Evolutionary conservation across 345 rosid genomes (phyloP).

Genomic region (Populus tremula): DNA sequence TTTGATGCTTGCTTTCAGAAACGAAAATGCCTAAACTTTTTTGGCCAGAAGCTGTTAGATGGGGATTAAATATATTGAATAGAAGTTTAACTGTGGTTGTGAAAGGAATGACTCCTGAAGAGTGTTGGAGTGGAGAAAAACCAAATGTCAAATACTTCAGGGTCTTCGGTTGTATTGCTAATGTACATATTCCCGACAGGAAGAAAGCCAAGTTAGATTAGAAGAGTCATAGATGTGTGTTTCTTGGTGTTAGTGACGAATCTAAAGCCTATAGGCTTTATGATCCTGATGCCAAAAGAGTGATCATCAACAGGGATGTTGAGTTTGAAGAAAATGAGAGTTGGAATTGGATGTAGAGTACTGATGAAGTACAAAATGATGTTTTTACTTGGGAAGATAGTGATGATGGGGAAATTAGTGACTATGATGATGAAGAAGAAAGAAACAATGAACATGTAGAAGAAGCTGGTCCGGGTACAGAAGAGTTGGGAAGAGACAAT

Average conservation of each 20-base stretch:
- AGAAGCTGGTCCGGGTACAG: rapidly evolving
- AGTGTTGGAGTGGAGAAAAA: neutral
- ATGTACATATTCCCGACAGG: neutral
- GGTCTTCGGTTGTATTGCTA: neutral
- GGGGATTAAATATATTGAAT: neutral
- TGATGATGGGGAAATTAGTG: neutral
- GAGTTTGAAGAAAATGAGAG: neutral
- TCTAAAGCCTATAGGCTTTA: neutral
- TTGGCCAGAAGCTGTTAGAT: neutral
- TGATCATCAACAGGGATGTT: neutral
- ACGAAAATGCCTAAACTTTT: neutral
- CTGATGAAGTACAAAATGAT: neutral
- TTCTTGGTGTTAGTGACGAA: neutral
- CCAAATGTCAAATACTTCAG: neutral
- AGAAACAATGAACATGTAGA: too few species aligned
- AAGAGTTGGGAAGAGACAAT: too few species aligned
- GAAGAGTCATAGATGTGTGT: neutral
- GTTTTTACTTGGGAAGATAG: neutral
- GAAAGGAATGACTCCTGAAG: too few species aligned
- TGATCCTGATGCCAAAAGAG: neutral
- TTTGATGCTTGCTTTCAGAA: neutral
- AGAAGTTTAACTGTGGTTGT: too few species aligned
- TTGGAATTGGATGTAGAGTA: neutral
- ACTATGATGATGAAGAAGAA: neutral
- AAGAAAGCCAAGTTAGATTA: neutral